phyloP scores from a whole-genome alignment of 2,329 filamentous ascomycete species.

The Teratosphaeria zuluensis region DNA sequence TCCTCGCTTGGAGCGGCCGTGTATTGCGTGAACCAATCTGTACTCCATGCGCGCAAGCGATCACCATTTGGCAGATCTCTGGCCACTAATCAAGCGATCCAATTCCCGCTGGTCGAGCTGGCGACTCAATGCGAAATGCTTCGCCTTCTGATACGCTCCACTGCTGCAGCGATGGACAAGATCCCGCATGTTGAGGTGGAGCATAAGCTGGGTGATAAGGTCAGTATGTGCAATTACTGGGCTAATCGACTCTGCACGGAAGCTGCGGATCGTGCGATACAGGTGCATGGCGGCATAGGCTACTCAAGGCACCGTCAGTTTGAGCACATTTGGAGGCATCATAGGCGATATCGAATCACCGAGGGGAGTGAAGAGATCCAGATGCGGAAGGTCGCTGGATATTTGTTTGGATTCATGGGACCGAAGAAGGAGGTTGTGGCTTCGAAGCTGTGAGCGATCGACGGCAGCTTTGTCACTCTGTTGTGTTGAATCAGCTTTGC shows the following conservation, averaged over 20 bases:
- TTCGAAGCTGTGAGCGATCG: constrained; percentile 9
- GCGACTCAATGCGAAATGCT: constrained; percentile 55
- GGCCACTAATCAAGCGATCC: constrained; percentile 52
- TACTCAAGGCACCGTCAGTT: constrained; percentile 52
- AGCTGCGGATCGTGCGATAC: constrained; percentile 53
- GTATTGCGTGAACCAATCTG: constrained; percentile 50
- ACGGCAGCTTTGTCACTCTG: neutral
- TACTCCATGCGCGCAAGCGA: constrained; percentile 46
- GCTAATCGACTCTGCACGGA: constrained; percentile 52
- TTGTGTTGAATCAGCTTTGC: neutral
- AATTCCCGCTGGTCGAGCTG: constrained; percentile 55
- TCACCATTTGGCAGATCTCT: constrained; percentile 48
- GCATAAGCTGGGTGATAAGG: constrained; percentile 49
- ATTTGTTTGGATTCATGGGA: constrained; percentile 46
- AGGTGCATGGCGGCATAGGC: constrained; percentile 51
- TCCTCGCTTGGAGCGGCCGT: constrained; percentile 49
- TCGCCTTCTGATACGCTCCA: constrained; percentile 50
- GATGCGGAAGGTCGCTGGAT: constrained; percentile 55
- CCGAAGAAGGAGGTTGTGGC: constrained; percentile 22
- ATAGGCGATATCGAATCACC: constrained; percentile 53
- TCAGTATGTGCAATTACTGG: constrained; percentile 59
- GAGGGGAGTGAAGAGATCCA: constrained; percentile 58
- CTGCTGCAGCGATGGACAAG: constrained; percentile 52
- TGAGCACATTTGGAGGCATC: constrained; percentile 57
- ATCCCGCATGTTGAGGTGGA: constrained; percentile 47